A percentile compares a stretch with the other conserved stretches of the same genome.
Evolutionary conservation across 495 filamentous ascomycete species (phyloP).

Genomic region (Penicillium fimorum): DNA sequence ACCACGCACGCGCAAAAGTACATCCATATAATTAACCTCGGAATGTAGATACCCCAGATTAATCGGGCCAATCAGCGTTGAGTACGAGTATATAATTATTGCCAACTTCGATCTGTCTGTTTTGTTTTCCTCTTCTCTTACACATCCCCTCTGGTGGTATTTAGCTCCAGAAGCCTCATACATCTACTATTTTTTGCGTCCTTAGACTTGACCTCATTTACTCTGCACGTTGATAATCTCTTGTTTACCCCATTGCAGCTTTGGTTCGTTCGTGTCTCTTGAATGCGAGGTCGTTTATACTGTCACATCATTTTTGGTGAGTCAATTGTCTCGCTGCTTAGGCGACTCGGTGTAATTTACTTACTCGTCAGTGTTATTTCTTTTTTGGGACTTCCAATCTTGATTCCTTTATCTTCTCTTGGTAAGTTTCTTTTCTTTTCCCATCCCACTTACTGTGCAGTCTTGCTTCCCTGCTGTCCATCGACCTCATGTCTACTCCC

Average conservation of each 20-base stretch:
- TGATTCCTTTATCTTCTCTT: neutral
- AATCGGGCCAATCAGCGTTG: neutral
- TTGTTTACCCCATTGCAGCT: neutral
- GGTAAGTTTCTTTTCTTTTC: neutral
- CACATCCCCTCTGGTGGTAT: neutral
- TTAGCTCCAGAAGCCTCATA: neutral
- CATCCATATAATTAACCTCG: neutral
- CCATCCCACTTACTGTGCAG: neutral
- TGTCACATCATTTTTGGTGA: neutral
- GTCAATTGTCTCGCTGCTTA: neutral
- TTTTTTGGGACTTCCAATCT: neutral
- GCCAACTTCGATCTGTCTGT: neutral
- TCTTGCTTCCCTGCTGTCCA: neutral
- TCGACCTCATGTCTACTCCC: neutral
- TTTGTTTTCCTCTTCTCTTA: neutral
- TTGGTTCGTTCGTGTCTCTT: neutral
- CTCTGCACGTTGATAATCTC: neutral
- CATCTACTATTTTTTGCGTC: neutral
- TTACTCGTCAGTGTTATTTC: neutral
- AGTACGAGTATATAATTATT: neutral
- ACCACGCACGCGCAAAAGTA: neutral
- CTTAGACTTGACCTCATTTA: neutral
- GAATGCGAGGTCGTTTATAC: neutral
- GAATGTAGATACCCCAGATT: neutral
- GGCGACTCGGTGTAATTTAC: neutral